phyloP scores from a whole-genome alignment of 495 filamentous ascomycete genomes.

The Corynascus novoguineensis region DNA sequence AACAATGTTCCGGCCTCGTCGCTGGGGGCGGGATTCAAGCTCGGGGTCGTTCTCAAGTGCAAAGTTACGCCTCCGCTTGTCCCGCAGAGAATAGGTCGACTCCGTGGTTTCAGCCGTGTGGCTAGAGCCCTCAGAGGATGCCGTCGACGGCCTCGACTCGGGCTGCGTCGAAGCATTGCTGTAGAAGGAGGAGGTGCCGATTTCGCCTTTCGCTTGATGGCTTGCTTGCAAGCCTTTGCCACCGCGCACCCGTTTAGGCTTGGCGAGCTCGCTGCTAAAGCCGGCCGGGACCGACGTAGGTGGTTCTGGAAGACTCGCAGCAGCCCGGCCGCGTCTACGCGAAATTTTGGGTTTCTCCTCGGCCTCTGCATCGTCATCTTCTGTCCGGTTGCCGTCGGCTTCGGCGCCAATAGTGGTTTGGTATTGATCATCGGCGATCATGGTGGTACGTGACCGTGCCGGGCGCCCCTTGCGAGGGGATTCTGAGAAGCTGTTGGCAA shows the following conservation, averaged over 20 bases:
- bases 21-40: conserved; percentile 22
- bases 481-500: conserved; percentile 4
- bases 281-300: conserved; percentile 5
- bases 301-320: background rate
- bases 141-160: conserved; percentile 32
- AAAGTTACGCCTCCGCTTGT: conserved; percentile 36
- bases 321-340: conserved; percentile 9
- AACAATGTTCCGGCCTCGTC: conserved; percentile 15
- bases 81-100: conserved; percentile 34
- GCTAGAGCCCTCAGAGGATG: conserved; percentile 25
- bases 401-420: background rate
- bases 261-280: background rate
- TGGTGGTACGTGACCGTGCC: background rate
- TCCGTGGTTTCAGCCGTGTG: conserved; percentile 30
- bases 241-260: conserved; percentile 1
- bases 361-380: conserved; percentile 16
- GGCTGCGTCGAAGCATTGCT: conserved; percentile 24
- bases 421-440: conserved; percentile 5
- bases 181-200: conserved; percentile 26
- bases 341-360: conserved; percentile 12
- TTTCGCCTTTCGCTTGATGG: conserved; percentile 15
- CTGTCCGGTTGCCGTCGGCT: conserved; percentile 8
- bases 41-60: conserved; percentile 34
- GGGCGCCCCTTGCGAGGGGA: conserved; percentile 18
- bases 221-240: conserved; percentile 20